A percentile compares a stretch with the other conserved stretches of the same genome.
These are phyloP conservation scores for Tetrastigma voinierianum DNA, from an alignment of 164 flowering plant species.

Conservation along the genomic window DNA sequence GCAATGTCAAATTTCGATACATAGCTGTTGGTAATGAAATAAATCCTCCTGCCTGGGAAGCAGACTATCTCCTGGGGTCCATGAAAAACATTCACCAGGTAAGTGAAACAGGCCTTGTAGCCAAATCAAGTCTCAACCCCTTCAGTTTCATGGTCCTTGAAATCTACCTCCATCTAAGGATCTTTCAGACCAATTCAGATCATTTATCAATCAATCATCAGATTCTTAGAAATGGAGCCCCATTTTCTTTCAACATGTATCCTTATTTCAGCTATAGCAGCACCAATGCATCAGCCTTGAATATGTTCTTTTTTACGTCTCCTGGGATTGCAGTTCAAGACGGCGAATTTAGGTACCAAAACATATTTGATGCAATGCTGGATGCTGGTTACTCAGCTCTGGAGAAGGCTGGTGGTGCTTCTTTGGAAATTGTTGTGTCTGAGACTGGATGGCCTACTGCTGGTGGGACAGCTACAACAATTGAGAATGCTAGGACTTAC, in stretches of 20 bases:
- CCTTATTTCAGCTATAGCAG: constrained; percentile 27
- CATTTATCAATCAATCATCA: constrained; percentile 8
- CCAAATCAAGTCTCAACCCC: constrained; percentile 41
- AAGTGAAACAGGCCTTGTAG: constrained; percentile 27
- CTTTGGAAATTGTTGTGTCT: constrained; percentile 16
- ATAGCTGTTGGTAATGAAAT: constrained; percentile 31
- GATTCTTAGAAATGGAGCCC: constrained; percentile 16
- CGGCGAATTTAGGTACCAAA: constrained; percentile 10
- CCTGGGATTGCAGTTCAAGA: not conserved
- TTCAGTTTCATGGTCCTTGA: constrained; percentile 8
- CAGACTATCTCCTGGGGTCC: constrained; percentile 31
- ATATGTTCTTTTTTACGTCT: constrained; percentile 16
- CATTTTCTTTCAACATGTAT: constrained; percentile 29
- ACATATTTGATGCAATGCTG: constrained; percentile 19
- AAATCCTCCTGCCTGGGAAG: constrained; percentile 11
- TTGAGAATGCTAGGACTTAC: constrained; percentile 14
- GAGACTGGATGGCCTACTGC: constrained; percentile 28
- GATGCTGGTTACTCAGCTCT: constrained; percentile 23
- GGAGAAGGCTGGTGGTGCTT: constrained; percentile 15
- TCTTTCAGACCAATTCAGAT: constrained; percentile 2
- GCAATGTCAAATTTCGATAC: constrained; percentile 17
- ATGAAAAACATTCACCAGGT: constrained; percentile 33
- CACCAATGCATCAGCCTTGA: not conserved
- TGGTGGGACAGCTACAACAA: constrained; percentile 9
- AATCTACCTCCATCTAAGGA: constrained; percentile 34